Evolutionary conservation across 2,329 filamentous ascomycete species (phyloP), one percentile per base, ranked within the genome.

Genomic region (Xylariaceae sp.): DNA sequence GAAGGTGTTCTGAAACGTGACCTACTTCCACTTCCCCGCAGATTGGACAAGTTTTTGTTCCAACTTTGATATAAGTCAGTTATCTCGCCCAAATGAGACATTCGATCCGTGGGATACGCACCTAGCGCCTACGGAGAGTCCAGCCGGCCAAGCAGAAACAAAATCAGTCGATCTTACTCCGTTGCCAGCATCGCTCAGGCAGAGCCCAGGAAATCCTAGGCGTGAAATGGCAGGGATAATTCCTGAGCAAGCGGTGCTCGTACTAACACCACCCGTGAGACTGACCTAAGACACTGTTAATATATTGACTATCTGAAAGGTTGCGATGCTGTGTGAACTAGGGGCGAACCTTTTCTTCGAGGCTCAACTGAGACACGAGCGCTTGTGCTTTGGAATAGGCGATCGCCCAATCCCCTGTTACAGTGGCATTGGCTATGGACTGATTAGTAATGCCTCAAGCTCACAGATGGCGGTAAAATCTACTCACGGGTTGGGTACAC

Each of bases 41-140:
- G 73, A 62, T 83, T 83, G 52, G 88, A 83, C 41, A 93, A 77
- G 9, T 80, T 73, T 53, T 83, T 85, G 68, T 93, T 88, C 88
- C 89, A 96, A 46, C 66, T 67, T 31, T 13, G 19, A 7, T 34
- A 19, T 18, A n/a, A 6, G 41, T 58, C 2, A 58, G 48, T 16
- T 40, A 6, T 11, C 14, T 11, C 17, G 13, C 5, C 31, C 12
- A 36, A 14, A 6, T 2, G 6, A 47, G 14, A 12, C 31, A 38
- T 31, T 18, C 41, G 2, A 33, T 6, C 12, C 6, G 5, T 28
- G 11, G 2, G 7, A 45, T 31, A 50, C 31, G 42, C 55, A 67
- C 65, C 64, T 73, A n/a, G 68, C 71, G 58, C 72, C 72, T 14
- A 88, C 80, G 49, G 87, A 88, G 48, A 89, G 75, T 48, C 87